Percentiles rank a stretch among this genome's conserved stretches.
Conservation (phyloP, 805 yeast species). For the Hyphopichia homilentoma region DNA sequence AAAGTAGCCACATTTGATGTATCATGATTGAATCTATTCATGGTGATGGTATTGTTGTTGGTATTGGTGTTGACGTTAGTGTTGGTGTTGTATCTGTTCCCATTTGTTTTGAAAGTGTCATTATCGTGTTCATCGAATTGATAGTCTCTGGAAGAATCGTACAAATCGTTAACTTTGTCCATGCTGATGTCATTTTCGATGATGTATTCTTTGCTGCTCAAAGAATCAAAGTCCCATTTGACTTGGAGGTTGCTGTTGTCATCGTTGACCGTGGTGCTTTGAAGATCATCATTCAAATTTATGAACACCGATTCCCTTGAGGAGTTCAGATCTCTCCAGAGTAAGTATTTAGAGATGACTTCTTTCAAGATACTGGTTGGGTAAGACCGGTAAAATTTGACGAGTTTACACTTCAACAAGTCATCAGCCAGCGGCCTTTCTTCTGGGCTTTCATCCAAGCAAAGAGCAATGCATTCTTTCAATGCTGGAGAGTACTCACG, state of each 20-base stretch:
- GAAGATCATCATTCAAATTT: conserved; percentile 20
- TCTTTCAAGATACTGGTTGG: conserved; percentile 67
- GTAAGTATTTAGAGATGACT: conserved; percentile 64
- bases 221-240: conserved; percentile 88
- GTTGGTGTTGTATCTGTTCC: conserved; percentile 10
- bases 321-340: conserved; percentile 70
- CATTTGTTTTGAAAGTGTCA: conserved; percentile 7
- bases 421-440: conserved; percentile 89
- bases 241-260: conserved; percentile 35
- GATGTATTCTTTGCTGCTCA: conserved; percentile 70
- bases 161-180: conserved; percentile 26
- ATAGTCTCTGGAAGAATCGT: conserved; percentile 18
- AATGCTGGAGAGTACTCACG: conserved; percentile 69
- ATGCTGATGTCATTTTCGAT: conserved; percentile 62
- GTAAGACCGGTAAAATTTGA: conserved; percentile 55
- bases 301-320: conserved; percentile 47
- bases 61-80: conserved; percentile 15
- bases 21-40: conserved; percentile 6
- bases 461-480: conserved; percentile 85
- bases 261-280: conserved; percentile 6
- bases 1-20: background rate
- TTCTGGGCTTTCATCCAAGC: conserved; percentile 90
- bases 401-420: conserved; percentile 67
- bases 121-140: conserved; percentile 1
- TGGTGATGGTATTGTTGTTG: conserved; percentile 9